Conservation (phyloP, 257 asterid genomes). For the Striga asiatica region DNA sequence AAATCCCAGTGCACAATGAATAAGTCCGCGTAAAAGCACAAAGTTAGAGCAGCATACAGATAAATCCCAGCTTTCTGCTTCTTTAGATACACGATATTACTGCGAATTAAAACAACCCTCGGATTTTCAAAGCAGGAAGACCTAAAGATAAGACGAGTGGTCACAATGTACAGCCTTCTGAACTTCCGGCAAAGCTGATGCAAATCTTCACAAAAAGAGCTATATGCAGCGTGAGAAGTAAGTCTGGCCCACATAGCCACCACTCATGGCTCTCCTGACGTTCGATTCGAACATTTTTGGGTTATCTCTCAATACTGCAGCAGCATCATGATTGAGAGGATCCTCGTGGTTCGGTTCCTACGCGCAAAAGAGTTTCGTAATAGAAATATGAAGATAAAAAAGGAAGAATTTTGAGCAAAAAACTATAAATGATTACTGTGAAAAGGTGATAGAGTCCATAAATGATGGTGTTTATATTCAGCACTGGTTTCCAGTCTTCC, state of each 20-base stretch:
- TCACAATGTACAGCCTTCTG: constrained; percentile 33
- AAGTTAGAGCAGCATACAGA: constrained; percentile 20
- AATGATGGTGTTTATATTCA: constrained; percentile 77
- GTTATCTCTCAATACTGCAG: constrained; percentile 77
- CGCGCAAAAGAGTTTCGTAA: constrained; percentile 5
- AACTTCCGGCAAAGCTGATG: no score
- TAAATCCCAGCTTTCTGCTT: constrained; percentile 30
- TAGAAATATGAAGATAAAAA: neutral
- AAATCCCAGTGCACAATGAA: constrained; percentile 14
- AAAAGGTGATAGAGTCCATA: constrained; percentile 90
- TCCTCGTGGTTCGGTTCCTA: constrained; percentile 97
- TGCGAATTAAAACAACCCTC: constrained; percentile 3
- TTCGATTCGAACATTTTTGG: constrained; percentile 74
- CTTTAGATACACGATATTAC: constrained; percentile 15
- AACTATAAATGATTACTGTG: constrained; percentile 40
- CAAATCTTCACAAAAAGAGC: neutral
- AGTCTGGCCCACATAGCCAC: constrained; percentile 89
- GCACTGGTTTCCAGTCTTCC: constrained; percentile 99
- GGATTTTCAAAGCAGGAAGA: constrained; percentile 20
- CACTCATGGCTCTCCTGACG: constrained; percentile 79
- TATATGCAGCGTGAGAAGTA: constrained; percentile 67
- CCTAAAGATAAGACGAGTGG: constrained; percentile 16
- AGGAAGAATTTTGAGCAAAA: neutral
- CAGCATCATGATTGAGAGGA: constrained; percentile 93
- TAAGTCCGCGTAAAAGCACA: constrained; percentile 11